Conservation (phyloP, 805 yeast species). For the Candida awuae region DNA sequence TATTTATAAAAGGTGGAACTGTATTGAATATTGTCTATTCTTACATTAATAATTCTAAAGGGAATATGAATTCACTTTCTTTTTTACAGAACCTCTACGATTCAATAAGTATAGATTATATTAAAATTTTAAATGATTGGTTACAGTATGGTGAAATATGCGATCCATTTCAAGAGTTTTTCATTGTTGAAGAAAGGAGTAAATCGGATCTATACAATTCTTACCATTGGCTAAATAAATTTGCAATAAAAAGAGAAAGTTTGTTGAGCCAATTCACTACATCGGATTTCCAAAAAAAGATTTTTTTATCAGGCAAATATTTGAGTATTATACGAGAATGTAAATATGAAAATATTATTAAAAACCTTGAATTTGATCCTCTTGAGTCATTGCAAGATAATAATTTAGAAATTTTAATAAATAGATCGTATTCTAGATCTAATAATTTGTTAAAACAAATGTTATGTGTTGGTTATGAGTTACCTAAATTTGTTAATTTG, state of each 20-base stretch:
- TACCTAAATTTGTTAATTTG: conserved; percentile 38
- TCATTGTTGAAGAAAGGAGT: conserved; percentile 40
- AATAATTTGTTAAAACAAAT: conserved; percentile 52
- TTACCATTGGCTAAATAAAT: conserved; percentile 68
- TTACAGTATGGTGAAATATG: conserved; percentile 59
- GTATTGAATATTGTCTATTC: conserved; percentile 55
- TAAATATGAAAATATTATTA: not conserved
- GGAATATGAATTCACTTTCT: conserved; percentile 50
- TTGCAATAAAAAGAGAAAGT: conserved; percentile 66
- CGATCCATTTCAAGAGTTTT: conserved; percentile 79
- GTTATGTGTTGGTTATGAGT: conserved; percentile 51
- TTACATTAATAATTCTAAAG: conserved; percentile 49
- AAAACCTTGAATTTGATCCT: not conserved
- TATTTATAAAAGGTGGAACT: conserved; percentile 70
- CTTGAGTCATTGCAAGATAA: conserved; percentile 26
- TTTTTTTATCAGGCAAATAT: conserved; percentile 78
- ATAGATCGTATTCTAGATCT: conserved; percentile 58
- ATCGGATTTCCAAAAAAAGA: conserved; percentile 48
- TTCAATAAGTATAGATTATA: conserved; percentile 53
- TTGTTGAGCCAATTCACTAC: conserved; percentile 56
- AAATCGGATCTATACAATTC: conserved; percentile 30
- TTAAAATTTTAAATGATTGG: conserved; percentile 73
- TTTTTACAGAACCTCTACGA: conserved; percentile 49
- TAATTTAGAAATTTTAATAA: conserved; percentile 43
- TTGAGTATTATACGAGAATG: conserved; percentile 59